phyloP scores from a whole-genome alignment of 2,329 filamentous ascomycete genomes.

The Talaromyces amestolkiae region DNA sequence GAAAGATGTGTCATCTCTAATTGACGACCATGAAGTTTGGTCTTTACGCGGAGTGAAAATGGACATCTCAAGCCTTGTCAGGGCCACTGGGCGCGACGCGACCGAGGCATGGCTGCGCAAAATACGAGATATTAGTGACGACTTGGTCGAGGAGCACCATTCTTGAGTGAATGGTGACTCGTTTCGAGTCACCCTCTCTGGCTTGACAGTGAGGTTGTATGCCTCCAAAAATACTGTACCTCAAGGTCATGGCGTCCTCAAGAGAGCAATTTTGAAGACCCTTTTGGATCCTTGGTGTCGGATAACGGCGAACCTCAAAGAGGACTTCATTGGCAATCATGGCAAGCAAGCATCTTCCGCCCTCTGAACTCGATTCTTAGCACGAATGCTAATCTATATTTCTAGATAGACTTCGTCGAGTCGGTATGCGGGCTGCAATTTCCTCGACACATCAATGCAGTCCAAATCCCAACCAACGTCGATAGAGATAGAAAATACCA shows the following conservation, averaged over 20 bases:
- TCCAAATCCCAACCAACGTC: background rate
- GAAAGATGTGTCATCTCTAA: background rate
- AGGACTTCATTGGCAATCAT: background rate
- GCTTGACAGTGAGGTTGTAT: background rate
- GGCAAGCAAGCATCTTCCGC: background rate
- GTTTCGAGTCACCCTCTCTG: background rate
- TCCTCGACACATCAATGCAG: background rate
- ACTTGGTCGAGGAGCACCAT: background rate
- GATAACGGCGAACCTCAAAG: background rate
- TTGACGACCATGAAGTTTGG: background rate
- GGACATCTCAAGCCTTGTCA: slow-evolving; percentile 12
- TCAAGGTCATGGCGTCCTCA: background rate
- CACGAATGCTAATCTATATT: background rate
- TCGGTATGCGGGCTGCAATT: background rate
- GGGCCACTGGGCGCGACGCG: slow-evolving; percentile 15
- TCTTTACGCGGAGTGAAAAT: slow-evolving; percentile 1
- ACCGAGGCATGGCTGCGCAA: slow-evolving; percentile 16
- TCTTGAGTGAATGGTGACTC: background rate
- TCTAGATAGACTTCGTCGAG: background rate
- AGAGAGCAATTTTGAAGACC: background rate
- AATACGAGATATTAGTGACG: background rate
- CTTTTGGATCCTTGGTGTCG: background rate
- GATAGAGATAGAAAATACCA: background rate
- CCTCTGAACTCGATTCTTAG: too few species aligned
- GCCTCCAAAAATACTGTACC: background rate